Percentiles rank a stretch among this genome's conserved stretches.
Evolutionary conservation across 148 eudicot genomes (phyloP).

Genomic region (Vaccinium macrocarpon): DNA sequence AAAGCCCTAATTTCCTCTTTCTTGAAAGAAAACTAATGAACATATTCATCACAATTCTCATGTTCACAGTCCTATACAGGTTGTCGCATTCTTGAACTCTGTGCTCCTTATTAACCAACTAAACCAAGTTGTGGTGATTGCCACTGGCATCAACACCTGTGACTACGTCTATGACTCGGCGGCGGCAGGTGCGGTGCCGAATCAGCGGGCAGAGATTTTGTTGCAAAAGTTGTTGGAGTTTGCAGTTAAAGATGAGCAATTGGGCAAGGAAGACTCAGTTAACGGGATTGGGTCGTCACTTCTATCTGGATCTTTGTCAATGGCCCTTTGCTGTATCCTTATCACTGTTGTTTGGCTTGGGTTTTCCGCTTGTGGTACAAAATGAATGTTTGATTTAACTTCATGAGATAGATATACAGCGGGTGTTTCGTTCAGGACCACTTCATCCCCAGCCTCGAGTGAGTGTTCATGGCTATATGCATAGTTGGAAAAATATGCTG

Average conservation of each 20-base stretch:
- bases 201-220: slow-evolving; percentile 47
- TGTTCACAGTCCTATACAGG: slow-evolving; percentile 33
- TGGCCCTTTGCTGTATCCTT: slow-evolving; percentile 99
- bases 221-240: slow-evolving; percentile 68
- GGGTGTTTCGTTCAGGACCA: slow-evolving; percentile 80
- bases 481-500: background rate
- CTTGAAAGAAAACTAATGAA: background rate
- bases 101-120: slow-evolving; percentile 71
- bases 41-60: background rate
- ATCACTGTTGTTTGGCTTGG: background rate
- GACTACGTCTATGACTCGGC: slow-evolving; percentile 77
- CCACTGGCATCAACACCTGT: slow-evolving; percentile 79
- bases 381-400: slow-evolving; percentile 41
- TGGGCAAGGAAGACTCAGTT: slow-evolving; percentile 45
- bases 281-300: slow-evolving; percentile 66
- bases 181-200: slow-evolving; percentile 24
- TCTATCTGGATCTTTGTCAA: slow-evolving; percentile 84
- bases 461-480: slow-evolving; percentile 23
- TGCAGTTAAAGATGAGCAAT: slow-evolving; percentile 61
- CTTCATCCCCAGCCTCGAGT: slow-evolving; percentile 97
- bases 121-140: slow-evolving; percentile 86
- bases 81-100: slow-evolving; percentile 77
- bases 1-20: background rate
- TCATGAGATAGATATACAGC: slow-evolving; percentile 68
- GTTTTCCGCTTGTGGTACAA: background rate